Base-by-base conservation (phyloP, 768 basidiomycete genomes). In the Boletus sensibilis region DNA sequence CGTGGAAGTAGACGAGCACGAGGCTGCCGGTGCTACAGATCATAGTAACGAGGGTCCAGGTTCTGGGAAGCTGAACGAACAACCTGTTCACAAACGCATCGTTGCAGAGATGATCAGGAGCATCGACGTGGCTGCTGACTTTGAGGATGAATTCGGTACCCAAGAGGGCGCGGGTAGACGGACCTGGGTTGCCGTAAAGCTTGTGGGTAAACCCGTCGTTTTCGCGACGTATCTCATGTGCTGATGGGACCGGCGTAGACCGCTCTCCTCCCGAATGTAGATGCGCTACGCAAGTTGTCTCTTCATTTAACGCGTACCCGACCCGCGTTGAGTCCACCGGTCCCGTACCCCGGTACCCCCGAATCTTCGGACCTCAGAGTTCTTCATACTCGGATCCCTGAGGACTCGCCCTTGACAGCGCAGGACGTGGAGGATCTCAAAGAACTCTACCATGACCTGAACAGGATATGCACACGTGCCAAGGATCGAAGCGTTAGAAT, bases 141-240 rank as follows among this genome's bases (percentile, higher is more conserved):
- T 92, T 64, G 93, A 97, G 67, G 85, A 86, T 29, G 62, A 65
- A 50, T 62, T 73, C 31, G 70, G 66, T 1, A 57, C 54, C 1
- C 49, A 52, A 29, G 67, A 52, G 4, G 62, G 49, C 29, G 60
- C 56, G 5, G 80, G 80, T 7, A 75, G 87, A 23, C 77, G 82
- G 59, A 92, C 89, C 0, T 92, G 90, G 84, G 86, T 96, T 21
- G 92, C 94, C 1, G 72, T 96, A 23, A 96, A 96, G 72, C 75
- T 95, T 55, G 90, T 88, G 59, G 56, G 86, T 63, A 2, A 16
- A 29, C 37, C 4, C 43, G 29, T 39, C 47, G n/a, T 41, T 29
- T 37, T 34, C 3, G 14, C 1, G 39, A 46, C 27, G 3, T 16
- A 9, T 18, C 27, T n/a, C 5, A 12, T 11, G n/a, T 35, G 39